Base-by-base conservation (phyloP, 2,329 filamentous ascomycete genomes). In the Trematosphaeria pertusa region DNA sequence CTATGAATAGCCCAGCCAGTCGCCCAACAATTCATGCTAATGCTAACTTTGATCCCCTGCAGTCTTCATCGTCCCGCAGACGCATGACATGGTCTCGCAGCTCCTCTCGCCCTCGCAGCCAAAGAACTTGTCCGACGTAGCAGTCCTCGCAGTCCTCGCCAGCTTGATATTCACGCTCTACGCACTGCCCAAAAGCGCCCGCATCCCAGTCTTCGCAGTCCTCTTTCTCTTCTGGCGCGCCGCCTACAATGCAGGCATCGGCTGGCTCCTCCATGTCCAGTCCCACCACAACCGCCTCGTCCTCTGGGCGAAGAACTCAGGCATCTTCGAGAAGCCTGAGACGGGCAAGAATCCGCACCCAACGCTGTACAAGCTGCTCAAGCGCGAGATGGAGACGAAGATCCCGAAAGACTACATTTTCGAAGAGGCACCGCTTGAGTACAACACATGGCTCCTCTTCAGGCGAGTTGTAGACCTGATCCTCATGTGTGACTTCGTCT, bases 11-110 rank as follows among this genome's bases (percentile, higher is more conserved):
- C 12, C n/a, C n/a, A n/a, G n/a, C n/a, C n/a, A n/a, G 15, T 4
- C 22, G 9, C 21, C 21, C 9, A 21, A 8, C 22, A 6, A 11
- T 21, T 15, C 34, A 10, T 19, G 17, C 18, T 17, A 50, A 30
- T 10, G 18, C 12, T 33, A 37, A 7, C 9, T 7, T 22, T 18
- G 19, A 37, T 21, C 17, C 37, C 32, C 26, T 35, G 37, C 65
- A 97, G 94, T 96, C 64, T 99, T 99, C 70, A 88, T 91, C 48
- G 94, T 99, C 43, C 94, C 94, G 37, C 87, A 91, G 53, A 99
- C 94, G 46, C 91, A 97, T 79, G 94, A 99, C 76, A 97, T 99
- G 94, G 93, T 99, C 61, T 96, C 93, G 40, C 94, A 97, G 76
- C 83, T 99, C 44, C 85, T 99, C 61, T 94, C 95, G 63, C 94